Evolutionary conservation across 2,329 filamentous ascomycete species (phyloP).

Genomic region (Calonectria ilicicola): DNA sequence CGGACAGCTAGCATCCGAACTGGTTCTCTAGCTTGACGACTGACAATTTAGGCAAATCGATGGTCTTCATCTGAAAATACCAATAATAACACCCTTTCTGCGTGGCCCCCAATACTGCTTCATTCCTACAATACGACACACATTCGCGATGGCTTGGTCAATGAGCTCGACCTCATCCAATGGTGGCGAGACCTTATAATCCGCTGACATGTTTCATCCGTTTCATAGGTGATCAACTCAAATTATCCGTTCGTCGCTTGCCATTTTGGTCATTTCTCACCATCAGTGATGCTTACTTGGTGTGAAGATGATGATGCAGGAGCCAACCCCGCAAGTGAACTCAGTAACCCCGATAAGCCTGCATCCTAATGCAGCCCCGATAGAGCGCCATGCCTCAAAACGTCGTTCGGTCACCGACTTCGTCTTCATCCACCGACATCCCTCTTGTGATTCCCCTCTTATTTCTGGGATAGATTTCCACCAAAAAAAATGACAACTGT

Average conservation of each 20-base stretch:
- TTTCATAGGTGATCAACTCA: background rate
- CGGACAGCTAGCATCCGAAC: too few species aligned
- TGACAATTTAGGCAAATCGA: too few species aligned
- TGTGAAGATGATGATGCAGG: background rate
- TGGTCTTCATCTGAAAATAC: too few species aligned
- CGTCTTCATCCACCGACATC: background rate
- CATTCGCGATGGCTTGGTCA: background rate
- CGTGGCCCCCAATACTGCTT: background rate
- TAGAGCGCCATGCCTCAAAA: background rate
- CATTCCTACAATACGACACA: background rate
- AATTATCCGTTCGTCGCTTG: background rate
- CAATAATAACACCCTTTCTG: too few species aligned
- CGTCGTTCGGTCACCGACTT: too few species aligned
- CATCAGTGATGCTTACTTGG: background rate
- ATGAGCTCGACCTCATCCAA: too few species aligned
- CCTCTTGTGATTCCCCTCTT: background rate
- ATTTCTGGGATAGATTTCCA: too few species aligned
- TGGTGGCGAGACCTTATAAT: background rate
- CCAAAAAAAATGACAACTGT: background rate
- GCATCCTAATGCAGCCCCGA: background rate
- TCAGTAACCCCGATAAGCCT: background rate
- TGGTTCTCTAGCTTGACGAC: too few species aligned
- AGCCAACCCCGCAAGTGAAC: background rate
- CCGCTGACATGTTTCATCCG: background rate
- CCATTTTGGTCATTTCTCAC: background rate